A percentile compares a stretch with the other conserved stretches of the same genome.
Conservation (phyloP, 2,329 filamentous ascomycete genomes). For the Cercospora citrullina region DNA sequence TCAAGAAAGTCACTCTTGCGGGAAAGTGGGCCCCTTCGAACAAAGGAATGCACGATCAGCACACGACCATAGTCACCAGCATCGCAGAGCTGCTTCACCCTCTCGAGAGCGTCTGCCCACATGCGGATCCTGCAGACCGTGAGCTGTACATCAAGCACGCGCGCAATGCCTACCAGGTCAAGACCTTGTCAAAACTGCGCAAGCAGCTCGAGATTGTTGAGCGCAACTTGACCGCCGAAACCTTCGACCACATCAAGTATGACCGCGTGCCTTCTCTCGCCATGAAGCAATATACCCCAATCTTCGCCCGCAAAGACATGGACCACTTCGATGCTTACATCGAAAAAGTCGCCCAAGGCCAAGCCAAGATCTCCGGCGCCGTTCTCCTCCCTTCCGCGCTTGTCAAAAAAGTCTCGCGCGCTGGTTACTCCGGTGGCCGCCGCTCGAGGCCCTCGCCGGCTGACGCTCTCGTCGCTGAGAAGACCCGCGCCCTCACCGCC, state of each 20-base stretch:
- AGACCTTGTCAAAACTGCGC: slow-evolving; percentile 54
- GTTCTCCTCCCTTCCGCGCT: slow-evolving; percentile 56
- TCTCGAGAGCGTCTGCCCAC: slow-evolving; percentile 38
- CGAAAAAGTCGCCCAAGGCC: slow-evolving; percentile 50
- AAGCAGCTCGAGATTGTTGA: slow-evolving; percentile 57
- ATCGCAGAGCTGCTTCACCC: slow-evolving; percentile 59
- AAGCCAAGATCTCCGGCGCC: slow-evolving; percentile 56
- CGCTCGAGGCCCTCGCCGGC: background rate
- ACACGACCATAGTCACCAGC: slow-evolving; percentile 58
- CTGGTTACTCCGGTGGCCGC: background rate
- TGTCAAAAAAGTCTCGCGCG: slow-evolving; percentile 34
- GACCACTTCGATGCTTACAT: slow-evolving; percentile 55
- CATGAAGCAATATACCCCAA: slow-evolving; percentile 54
- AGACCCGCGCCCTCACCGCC: slow-evolving; percentile 37
- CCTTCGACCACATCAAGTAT: slow-evolving; percentile 56
- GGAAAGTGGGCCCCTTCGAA: slow-evolving; percentile 62
- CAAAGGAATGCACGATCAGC: slow-evolving; percentile 58
- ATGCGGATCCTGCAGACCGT: slow-evolving; percentile 40
- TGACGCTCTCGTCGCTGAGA: slow-evolving; percentile 34
- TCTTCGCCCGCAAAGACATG: slow-evolving; percentile 55
- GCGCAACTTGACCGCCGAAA: slow-evolving; percentile 50
- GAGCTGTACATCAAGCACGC: slow-evolving; percentile 56
- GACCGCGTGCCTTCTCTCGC: slow-evolving; percentile 58
- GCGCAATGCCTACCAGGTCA: slow-evolving; percentile 54
- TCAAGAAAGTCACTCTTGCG: slow-evolving; percentile 55